Base-by-base conservation (phyloP, 1,284 basidiomycete species). In the Ganoderma boninense region DNA sequence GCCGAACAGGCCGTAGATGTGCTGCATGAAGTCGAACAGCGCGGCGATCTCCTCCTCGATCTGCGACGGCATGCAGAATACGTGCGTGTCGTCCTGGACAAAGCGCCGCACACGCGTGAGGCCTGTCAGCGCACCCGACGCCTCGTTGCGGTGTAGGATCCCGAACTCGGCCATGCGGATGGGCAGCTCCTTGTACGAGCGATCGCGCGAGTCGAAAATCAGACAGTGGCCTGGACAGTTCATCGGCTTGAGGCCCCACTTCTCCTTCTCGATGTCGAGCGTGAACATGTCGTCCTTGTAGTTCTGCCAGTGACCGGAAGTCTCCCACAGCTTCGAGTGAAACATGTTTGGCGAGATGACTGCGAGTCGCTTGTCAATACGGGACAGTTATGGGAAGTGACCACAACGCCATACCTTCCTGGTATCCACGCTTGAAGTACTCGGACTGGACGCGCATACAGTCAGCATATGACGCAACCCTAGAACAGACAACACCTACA, bases 261-360 rank as follows among this genome's bases (percentile, higher is more conserved):
- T 89, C 83, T 99, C 97, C 84, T 99, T 98, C 84, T 99, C 98
- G 69, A 99, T 85, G 73, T 95, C 93, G 67, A 99, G 91, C 54
- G 87, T 80, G 84, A 99, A 99, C 98, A 99, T 99, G 83, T 97
- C 97, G 71, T 99, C 97, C 79, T 93, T 91, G 86, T 98, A 98
- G 83, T 99, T 98, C 79, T 96, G 90, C 97, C 95, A 99, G 81
- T 99, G 98, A 7, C 98, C 98, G 0, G 97, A 99, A 1, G 95
- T 97, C 84, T 99, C 92, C 98, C 98, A 99, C 23, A 99, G 89
- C 82, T 99, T 98, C 71, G 90, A 89, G 87, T 98, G 92, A 89
- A 90, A 99, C 92, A 99, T 98, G 84, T 99, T 99, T 16, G 98
- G 98, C 14, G 97, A 95, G 77, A 98, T 98, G 76, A 99, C 97